Evolutionary conservation across 1,139 yeast species (phyloP).

Genomic region (Pichia sp.): DNA sequence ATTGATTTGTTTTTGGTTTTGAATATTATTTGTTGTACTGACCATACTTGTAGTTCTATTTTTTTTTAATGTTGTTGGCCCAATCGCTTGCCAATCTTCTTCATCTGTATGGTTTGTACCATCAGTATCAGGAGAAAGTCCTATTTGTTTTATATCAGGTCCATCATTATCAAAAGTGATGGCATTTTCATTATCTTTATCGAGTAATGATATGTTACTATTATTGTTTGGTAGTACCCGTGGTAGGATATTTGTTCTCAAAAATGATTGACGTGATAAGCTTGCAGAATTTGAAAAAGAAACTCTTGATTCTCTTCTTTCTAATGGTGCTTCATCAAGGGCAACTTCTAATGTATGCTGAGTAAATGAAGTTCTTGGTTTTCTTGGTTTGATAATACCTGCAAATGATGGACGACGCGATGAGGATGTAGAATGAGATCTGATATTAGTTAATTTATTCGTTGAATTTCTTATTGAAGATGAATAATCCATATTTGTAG

Average conservation of each 20-base stretch:
- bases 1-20: constrained; percentile 5
- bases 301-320: constrained; percentile 29
- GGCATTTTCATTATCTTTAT: constrained; percentile 13
- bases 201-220: constrained; percentile 13
- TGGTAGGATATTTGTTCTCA: constrained; percentile 26
- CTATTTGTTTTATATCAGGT: constrained; percentile 3
- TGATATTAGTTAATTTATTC: constrained; percentile 11
- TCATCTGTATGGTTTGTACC: constrained; percentile 46
- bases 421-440: constrained; percentile 22
- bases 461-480: constrained; percentile 4
- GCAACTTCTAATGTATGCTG: constrained; percentile 28
- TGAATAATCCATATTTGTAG: neutral
- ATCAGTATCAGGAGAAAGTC: neutral
- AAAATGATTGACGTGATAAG: constrained; percentile 30
- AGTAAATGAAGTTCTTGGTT: constrained; percentile 29
- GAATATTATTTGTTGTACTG: constrained; percentile 5
- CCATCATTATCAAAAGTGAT: constrained; percentile 10
- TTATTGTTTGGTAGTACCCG: constrained; percentile 19
- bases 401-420: constrained; percentile 29
- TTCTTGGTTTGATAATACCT: constrained; percentile 29
- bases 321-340: constrained; percentile 28
- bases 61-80: constrained; percentile 56
- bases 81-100: constrained; percentile 91
- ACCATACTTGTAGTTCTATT: constrained; percentile 24
- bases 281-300: constrained; percentile 30